Conservation (phyloP, 768 basidiomycete species). For the Tulasnella sp. region DNA sequence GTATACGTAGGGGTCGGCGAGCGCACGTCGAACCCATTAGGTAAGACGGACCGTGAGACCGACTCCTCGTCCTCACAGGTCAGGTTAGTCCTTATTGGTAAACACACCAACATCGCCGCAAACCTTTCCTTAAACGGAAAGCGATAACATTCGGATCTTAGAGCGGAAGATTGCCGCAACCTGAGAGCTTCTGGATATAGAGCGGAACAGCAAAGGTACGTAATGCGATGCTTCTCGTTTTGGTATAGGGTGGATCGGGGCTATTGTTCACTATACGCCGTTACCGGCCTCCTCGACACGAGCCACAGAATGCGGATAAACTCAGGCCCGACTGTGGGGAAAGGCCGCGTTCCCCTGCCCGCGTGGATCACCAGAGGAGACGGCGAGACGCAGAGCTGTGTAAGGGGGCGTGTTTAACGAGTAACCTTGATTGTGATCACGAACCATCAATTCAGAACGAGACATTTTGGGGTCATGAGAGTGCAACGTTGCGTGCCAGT, state of each 20-base stretch:
- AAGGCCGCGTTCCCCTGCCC: conserved; percentile 55
- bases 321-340: conserved; percentile 47
- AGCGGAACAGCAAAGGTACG: conserved; percentile 91
- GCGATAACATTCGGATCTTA: conserved; percentile 55
- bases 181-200: conserved; percentile 77
- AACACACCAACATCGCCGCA: not conserved
- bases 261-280: conserved; percentile 76
- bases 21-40: too few species aligned
- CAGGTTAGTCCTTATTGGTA: not conserved
- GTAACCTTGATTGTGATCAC: not conserved
- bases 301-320: conserved; percentile 37
- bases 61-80: too few species aligned
- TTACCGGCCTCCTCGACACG: conserved; percentile 53
- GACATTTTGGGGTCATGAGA: not conserved
- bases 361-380: conserved; percentile 62
- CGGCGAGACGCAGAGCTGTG: conserved; percentile 63
- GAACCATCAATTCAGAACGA: not conserved
- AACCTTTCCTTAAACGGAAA: conserved; percentile 39
- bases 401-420: not conserved
- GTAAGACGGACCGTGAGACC: too few species aligned
- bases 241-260: conserved; percentile 88
- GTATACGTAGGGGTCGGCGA: too few species aligned
- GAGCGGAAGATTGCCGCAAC: conserved; percentile 74
- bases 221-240: not conserved
- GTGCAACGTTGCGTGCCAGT: not conserved